Percentiles rank a stretch among this genome's conserved stretches.
phyloP scores from a whole-genome alignment of 768 basidiomycete genomes.

The Trametes coccinea region DNA sequence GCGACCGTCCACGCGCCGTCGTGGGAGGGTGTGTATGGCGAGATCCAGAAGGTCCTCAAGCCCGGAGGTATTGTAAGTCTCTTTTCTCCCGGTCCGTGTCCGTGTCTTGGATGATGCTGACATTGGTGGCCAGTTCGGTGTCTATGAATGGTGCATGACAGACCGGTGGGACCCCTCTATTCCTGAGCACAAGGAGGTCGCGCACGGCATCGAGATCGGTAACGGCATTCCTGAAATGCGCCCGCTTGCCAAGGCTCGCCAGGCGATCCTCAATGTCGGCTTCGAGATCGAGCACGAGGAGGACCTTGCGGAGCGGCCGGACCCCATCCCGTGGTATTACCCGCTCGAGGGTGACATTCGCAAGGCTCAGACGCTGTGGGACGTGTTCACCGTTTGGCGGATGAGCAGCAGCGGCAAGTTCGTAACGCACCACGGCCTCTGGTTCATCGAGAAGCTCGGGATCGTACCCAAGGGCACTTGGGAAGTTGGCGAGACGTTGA shows the following conservation, averaged over 20 bases:
- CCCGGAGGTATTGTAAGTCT: constrained; percentile 87
- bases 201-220: constrained; percentile 90
- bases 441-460: constrained; percentile 74
- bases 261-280: constrained; percentile 82
- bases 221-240: constrained; percentile 99
- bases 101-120: neutral
- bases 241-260: constrained; percentile 61
- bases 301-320: constrained; percentile 86
- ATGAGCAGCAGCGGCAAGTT: constrained; percentile 87
- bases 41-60: constrained; percentile 92
- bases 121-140: constrained; percentile 68
- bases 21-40: constrained; percentile 93
- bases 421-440: constrained; percentile 79
- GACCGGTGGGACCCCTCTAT: constrained; percentile 86
- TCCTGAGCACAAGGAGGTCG: constrained; percentile 85
- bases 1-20: constrained; percentile 96
- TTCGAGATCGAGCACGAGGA: constrained; percentile 90
- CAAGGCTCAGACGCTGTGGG: constrained; percentile 94
- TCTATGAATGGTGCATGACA: constrained; percentile 99
- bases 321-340: constrained; percentile 89
- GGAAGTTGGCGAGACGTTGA: constrained; percentile 86
- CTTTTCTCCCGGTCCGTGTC: neutral
- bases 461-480: constrained; percentile 90
- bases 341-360: constrained; percentile 90
- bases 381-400: constrained; percentile 84